A percentile compares a stretch with the other conserved stretches of the same genome.
phyloP scores from a whole-genome alignment of 2,329 filamentous ascomycete genomes.

The Conoideocrella luteorostrata region DNA sequence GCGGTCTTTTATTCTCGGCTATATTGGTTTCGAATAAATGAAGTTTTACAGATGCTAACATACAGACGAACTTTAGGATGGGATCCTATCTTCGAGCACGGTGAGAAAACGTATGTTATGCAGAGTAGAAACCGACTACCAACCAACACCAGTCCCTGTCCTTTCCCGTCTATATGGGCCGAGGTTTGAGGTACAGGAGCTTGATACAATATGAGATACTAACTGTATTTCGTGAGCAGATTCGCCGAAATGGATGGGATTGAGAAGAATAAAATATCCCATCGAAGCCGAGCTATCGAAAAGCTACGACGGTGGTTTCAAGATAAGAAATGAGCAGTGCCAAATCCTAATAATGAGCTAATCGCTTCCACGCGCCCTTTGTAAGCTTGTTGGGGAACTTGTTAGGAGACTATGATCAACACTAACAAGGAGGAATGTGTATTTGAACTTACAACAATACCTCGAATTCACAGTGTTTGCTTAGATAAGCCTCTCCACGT shows the following conservation, averaged over 20 bases:
- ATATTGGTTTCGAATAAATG: too few species aligned
- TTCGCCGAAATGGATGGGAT: slow-evolving; percentile 91
- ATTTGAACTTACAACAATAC: slow-evolving; percentile 54
- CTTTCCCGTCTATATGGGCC: too few species aligned
- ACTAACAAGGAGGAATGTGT: neutral
- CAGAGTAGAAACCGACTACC: neutral
- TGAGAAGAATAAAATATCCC: slow-evolving; percentile 88
- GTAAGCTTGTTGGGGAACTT: too few species aligned
- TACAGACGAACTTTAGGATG: slow-evolving; percentile 54
- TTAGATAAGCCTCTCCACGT: slow-evolving; percentile 60
- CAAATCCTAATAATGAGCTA: neutral
- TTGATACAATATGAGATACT: neutral
- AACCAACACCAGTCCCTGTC: too few species aligned
- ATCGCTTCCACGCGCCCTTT: neutral
- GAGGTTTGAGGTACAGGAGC: too few species aligned
- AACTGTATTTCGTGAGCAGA: slow-evolving; percentile 27
- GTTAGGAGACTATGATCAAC: too few species aligned
- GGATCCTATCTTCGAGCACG: slow-evolving; percentile 94
- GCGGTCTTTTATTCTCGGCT: too few species aligned
- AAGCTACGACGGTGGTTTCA: slow-evolving; percentile 78
- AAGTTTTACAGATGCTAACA: slow-evolving; percentile 1
- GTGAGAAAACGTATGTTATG: slow-evolving; percentile 67
- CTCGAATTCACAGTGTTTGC: slow-evolving; percentile 72
- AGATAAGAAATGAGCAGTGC: neutral
- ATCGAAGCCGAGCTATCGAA: slow-evolving; percentile 78